Evolutionary conservation across 75 land plant genomes (phyloP).

Genomic region (Pinus albicaulis): DNA sequence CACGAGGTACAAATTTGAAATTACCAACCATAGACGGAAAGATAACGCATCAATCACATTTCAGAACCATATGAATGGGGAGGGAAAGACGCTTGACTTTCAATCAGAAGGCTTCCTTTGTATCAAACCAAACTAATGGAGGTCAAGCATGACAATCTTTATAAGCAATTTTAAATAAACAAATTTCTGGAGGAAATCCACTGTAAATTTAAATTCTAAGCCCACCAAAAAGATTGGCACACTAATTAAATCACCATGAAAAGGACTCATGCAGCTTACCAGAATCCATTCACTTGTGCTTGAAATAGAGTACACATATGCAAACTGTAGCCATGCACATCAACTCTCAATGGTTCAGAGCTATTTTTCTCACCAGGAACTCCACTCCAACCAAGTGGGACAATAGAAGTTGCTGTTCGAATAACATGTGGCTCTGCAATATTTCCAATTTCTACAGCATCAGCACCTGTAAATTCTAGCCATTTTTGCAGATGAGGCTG

Average conservation of each 20-base stretch:
- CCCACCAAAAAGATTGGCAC: background rate
- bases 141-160: background rate
- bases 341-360: conserved; percentile 74
- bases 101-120: background rate
- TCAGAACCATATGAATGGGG: background rate
- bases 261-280: conserved; percentile 36
- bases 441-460: conserved; percentile 73
- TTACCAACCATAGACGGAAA: background rate
- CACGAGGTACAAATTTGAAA: background rate
- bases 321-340: conserved; percentile 78
- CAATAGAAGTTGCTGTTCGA: conserved; percentile 78
- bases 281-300: conserved; percentile 90
- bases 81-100: background rate
- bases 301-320: conserved; percentile 80
- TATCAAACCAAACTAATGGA: background rate
- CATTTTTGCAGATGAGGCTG: conserved; percentile 79
- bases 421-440: conserved; percentile 83
- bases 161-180: background rate
- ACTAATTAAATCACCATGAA: background rate
- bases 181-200: too few relatives aligned
- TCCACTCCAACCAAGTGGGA: conserved; percentile 92
- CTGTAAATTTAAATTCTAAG: background rate
- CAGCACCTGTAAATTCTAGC: conserved; percentile 65
- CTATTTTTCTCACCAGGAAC: conserved; percentile 62
- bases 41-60: background rate